Conservation (phyloP, 306 rosid genomes). For the Vicia sativa region DNA sequence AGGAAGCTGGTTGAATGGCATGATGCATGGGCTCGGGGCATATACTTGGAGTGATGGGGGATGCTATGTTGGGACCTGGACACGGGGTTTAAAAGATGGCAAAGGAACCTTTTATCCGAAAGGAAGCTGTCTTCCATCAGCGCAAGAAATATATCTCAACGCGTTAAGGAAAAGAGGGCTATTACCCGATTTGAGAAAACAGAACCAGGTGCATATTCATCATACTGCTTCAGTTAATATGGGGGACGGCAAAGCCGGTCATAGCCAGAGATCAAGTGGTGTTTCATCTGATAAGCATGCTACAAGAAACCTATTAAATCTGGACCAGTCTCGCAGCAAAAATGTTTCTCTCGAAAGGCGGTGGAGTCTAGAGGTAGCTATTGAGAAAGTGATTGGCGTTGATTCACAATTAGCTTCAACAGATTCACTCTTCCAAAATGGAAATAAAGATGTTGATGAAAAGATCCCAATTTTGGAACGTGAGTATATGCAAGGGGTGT, state of each 20-base stretch:
- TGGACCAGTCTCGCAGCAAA: slow-evolving; percentile 73
- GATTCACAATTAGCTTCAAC: slow-evolving; percentile 56
- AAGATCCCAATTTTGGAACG: slow-evolving; percentile 82
- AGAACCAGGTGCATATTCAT: slow-evolving; percentile 77
- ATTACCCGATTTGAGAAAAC: slow-evolving; percentile 85
- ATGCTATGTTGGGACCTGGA: slow-evolving; percentile 97
- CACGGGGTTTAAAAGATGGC: slow-evolving; percentile 91
- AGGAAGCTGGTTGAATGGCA: slow-evolving; percentile 94
- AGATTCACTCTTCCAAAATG: slow-evolving; percentile 50
- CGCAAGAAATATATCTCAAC: slow-evolving; percentile 85
- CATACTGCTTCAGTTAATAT: slow-evolving; percentile 74
- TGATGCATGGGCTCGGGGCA: slow-evolving; percentile 95
- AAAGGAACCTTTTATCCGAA: slow-evolving; percentile 92
- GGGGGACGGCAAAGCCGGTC: slow-evolving; percentile 63
- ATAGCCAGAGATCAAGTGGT: slow-evolving; percentile 59
- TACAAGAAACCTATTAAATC: slow-evolving; percentile 70
- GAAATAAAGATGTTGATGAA: slow-evolving; percentile 52
- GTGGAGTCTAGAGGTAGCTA: slow-evolving; percentile 98
- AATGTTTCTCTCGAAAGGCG: slow-evolving; percentile 94
- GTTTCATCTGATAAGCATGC: slow-evolving; percentile 61
- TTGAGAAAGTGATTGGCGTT: slow-evolving; percentile 80
- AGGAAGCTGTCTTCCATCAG: slow-evolving; percentile 81
- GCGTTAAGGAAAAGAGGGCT: slow-evolving; percentile 95
- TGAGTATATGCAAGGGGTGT: slow-evolving; percentile 97
- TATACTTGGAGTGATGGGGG: slow-evolving; percentile 97